Base-by-base conservation (phyloP, 345 rosid genomes). In the Stellera chamaejasme region DNA sequence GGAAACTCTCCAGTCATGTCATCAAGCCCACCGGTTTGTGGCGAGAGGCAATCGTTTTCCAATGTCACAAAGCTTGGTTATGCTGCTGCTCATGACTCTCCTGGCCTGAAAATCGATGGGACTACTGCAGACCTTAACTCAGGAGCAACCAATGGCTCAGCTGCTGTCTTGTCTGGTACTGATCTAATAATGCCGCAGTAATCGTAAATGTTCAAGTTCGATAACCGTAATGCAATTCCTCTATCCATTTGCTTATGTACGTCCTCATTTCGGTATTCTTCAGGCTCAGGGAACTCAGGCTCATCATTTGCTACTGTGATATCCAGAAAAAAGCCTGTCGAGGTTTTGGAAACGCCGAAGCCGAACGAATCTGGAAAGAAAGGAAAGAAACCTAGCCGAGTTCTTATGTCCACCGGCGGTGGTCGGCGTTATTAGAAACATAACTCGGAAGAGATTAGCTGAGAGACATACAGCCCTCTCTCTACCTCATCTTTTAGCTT, bases 61-160 rank as follows among this genome's bases (percentile, higher is more conserved):
- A 82, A 70, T 13, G 97, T 93, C 10, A 74, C 99, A 13, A 81
- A 84, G 71, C 88, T 89, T 9, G 97, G 99, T 72, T 93, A 81
- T 54, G 99, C 97, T 55, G 99, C 97, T 41, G 96, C 72, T 2
- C 87, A 79, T 48, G 97, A 80, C 74, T 93, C 99, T 53, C 99
- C 99, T 4, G 72, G 79, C 55, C 55, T 92, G 77, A 86, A 75
- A 64, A 71, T 55, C 32, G 96, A 75, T 70, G 85, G 77, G 56
- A 66, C 76, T 16, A 70, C 26, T 60, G 54, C 68, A 46, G 49
- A 52, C n/a, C 69, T 67, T 60, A 56, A 58, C 63, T 64, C 50
- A 55, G 73, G 49, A 53, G 39, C 11, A 16, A 48, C 86, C 51
- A 74, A 58, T 59, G 67, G 69, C 64, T 53, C 78, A 63, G 12